Evolutionary conservation across 768 basidiomycete genomes (phyloP).

Genomic region (Mycena vitilis): DNA sequence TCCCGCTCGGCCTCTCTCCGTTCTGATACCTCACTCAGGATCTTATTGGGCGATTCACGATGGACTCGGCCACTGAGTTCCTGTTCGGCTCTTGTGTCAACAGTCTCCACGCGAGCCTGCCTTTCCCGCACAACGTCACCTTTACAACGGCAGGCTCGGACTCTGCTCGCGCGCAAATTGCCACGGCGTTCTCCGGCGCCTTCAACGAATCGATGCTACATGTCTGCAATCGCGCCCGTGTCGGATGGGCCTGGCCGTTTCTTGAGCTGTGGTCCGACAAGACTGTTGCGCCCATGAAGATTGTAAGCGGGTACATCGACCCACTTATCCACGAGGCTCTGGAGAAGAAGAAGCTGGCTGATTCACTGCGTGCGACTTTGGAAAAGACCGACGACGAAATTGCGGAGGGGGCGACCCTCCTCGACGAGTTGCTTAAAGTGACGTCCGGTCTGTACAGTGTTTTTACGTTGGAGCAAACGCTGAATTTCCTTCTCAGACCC

Average conservation of each 20-base stretch:
- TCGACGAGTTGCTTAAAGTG: constrained; percentile 66
- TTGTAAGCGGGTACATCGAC: constrained; percentile 64
- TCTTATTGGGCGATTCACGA: constrained; percentile 69
- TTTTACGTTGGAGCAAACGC: not conserved
- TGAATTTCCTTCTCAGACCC: constrained; percentile 44
- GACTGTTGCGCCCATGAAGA: constrained; percentile 60
- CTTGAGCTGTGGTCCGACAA: constrained; percentile 61
- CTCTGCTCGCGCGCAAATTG: constrained; percentile 43
- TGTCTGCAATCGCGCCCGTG: constrained; percentile 55
- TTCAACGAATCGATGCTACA: constrained; percentile 61
- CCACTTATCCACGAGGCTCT: constrained; percentile 65
- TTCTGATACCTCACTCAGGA: constrained; percentile 49
- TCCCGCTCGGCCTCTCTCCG: not conserved
- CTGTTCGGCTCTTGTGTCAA: constrained; percentile 71
- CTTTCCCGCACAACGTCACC: constrained; percentile 60
- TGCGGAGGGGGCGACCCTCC: constrained; percentile 59
- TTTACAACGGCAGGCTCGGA: constrained; percentile 39
- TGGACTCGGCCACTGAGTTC: constrained; percentile 76
- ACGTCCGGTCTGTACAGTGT: constrained; percentile 53
- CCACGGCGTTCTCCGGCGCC: constrained; percentile 60
- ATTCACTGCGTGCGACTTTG: constrained; percentile 14
- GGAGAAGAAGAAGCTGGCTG: constrained; percentile 49
- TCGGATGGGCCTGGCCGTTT: constrained; percentile 66
- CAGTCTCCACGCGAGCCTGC: constrained; percentile 61
- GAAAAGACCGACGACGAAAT: constrained; percentile 46